These are phyloP conservation scores for Phaeoacremonium minimum DNA, from an alignment of 2,329 filamentous ascomycete genomes.

Conservation along the genomic window DNA sequence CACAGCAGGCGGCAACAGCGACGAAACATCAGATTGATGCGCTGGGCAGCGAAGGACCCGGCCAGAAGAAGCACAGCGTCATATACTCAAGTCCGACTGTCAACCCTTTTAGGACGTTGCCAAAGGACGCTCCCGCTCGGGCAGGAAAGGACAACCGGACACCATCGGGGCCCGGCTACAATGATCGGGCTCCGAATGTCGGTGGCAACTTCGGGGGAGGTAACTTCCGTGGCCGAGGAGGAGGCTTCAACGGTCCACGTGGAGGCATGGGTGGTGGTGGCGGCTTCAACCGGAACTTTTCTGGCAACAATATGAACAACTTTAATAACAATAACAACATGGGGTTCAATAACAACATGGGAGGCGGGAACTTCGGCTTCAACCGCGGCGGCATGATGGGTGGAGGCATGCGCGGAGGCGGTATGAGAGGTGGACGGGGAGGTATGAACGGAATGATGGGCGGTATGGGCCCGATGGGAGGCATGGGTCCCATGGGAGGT, in stretches of 20 bases:
- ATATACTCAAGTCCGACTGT: conserved; percentile 71
- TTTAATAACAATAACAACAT: conserved; percentile 25
- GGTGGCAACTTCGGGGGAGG: conserved; percentile 40
- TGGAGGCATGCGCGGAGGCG: conserved; percentile 41
- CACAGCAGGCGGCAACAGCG: conserved; percentile 79
- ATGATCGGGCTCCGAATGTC: conserved; percentile 38
- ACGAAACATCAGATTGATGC: conserved; percentile 78
- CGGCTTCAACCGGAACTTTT: conserved; percentile 38
- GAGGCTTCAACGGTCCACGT: conserved; percentile 35
- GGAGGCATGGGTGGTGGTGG: conserved; percentile 43
- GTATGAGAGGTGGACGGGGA: conserved; percentile 48
- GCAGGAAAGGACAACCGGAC: conserved; percentile 60
- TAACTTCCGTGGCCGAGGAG: conserved; percentile 50
- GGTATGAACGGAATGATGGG: conserved; percentile 55
- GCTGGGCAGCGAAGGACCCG: conserved; percentile 45
- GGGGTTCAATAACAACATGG: conserved; percentile 36
- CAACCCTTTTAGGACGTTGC: conserved; percentile 88
- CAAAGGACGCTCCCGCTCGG: conserved; percentile 78
- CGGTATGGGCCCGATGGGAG: conserved; percentile 53
- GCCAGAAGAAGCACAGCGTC: conserved; percentile 67
- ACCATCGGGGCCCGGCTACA: conserved; percentile 40
- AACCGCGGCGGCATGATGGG: conserved; percentile 39
- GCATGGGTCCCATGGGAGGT: conserved; percentile 37
- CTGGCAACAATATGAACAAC: conserved; percentile 44
- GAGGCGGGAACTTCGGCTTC: conserved; percentile 46